Conservation (phyloP, 176 grass and related monocot species). For the Thinopyrum elongatum region DNA sequence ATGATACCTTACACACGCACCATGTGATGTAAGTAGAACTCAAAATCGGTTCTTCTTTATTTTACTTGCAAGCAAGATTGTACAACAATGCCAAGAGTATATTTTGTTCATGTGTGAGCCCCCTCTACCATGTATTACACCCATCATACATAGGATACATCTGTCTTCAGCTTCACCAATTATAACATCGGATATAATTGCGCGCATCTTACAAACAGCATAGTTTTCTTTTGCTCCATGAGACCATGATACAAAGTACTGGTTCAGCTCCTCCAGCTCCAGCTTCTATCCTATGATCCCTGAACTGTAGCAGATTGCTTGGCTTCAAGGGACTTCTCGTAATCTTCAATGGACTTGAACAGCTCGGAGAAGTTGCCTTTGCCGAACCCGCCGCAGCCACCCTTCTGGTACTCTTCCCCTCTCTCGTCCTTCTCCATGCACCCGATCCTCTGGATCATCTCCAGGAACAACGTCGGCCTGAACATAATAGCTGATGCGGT, state of each 20-base stretch:
- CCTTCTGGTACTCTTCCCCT: slow-evolving; percentile 70
- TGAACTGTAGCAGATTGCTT: slow-evolving; percentile 46
- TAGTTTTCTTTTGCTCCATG: not conserved
- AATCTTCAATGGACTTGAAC: slow-evolving; percentile 93
- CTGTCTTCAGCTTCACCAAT: not conserved
- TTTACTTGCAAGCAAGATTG: not conserved
- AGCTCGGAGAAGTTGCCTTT: slow-evolving; percentile 93
- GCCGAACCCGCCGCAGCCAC: slow-evolving; percentile 82
- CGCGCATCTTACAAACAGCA: not conserved
- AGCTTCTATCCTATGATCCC: slow-evolving; percentile 28
- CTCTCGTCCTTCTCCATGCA: slow-evolving; percentile 84
- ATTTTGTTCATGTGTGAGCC: not conserved
- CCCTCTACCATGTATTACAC: slow-evolving; percentile 9
- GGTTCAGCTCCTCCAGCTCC: not conserved
- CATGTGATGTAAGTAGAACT: not conserved
- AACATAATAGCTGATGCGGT: not conserved
- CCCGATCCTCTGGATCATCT: slow-evolving; percentile 93
- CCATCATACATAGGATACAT: not conserved
- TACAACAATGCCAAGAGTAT: slow-evolving; percentile 9
- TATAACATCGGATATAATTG: not conserved
- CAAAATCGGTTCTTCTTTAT: not conserved
- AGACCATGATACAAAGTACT: not conserved
- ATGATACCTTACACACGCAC: not conserved
- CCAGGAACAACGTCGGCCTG: slow-evolving; percentile 92
- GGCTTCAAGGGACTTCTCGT: slow-evolving; percentile 85